Base-by-base conservation (phyloP, 2,329 filamentous ascomycete species). In the Diplodia sapinea region DNA sequence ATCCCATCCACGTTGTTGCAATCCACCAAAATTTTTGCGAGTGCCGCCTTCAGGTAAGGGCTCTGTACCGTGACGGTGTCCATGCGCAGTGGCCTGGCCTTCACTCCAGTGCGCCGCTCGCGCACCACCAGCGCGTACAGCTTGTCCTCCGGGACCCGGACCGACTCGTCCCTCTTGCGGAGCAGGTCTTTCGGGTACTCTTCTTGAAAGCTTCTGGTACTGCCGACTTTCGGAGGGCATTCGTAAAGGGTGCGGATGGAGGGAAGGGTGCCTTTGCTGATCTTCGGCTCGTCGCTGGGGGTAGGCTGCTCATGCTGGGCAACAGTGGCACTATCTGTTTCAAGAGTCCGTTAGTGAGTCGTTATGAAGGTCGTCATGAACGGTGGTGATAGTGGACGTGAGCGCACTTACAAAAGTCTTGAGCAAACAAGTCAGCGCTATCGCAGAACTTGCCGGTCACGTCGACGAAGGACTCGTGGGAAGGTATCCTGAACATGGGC, bases 121-220 rank as follows among this genome's bases (percentile, higher is more conserved):
- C n/a, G 15, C 13, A 47, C 23, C 1, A 61, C 40, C 13, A 61
- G 23, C 2, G 56, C 40, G 56, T 61, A 61, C 3, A 61, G 56
- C 56, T n/a, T 20, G 26, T 47, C 49, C 8, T 40, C 20, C 2
- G 56, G 36, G 11, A 59, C 13, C 15, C 31, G 49, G 5, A 4
- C 8, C 6, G 20, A 40, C 13, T 40, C 20, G 7, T 26, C 40
- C 3, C 6, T 13, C 4, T 33, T 31, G 38, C 56, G 38, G 8
- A 61, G n/a, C 40, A 61, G 40, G 23, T 61, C 56, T 6, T 3
- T 13, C 3, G 56, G 56, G 40, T 61, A 61, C 13, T 61, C 56
- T 3, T 40, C 23, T 8, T 61, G n/a, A n/a, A n/a, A n/a, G n/a
- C n/a, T n/a, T n/a, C n/a, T n/a, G n/a, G n/a, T n/a, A n/a, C n/a